Evolutionary conservation across 495 filamentous ascomycete species (phyloP).

Genomic region (Elasticomyces elasticus): DNA sequence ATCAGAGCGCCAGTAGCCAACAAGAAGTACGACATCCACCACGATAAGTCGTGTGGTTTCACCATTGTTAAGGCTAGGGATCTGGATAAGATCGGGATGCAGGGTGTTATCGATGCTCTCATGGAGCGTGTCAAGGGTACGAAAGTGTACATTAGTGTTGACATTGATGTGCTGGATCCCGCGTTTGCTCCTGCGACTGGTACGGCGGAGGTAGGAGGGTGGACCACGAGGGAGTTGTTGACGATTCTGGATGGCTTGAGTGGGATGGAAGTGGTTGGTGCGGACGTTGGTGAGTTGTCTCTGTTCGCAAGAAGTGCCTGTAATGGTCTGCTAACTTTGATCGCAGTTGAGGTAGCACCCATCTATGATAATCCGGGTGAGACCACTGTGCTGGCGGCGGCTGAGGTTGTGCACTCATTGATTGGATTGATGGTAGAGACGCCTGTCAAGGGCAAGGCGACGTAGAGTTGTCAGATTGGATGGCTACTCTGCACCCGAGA

Average conservation of each 20-base stretch:
- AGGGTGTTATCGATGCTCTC: conserved; percentile 28
- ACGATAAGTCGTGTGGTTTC: conserved; percentile 43
- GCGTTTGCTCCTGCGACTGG: conserved; percentile 36
- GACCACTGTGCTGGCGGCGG: conserved; percentile 40
- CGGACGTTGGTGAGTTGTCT: conserved; percentile 30
- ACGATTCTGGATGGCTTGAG: conserved; percentile 33
- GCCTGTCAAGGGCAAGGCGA: conserved; percentile 26
- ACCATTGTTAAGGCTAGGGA: conserved; percentile 33
- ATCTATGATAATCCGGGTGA: conserved; percentile 42
- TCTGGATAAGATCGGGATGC: conserved; percentile 29
- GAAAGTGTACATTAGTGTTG: conserved; percentile 34
- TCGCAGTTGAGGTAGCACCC: conserved; percentile 40
- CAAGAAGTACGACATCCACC: conserved; percentile 37
- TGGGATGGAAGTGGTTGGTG: conserved; percentile 32
- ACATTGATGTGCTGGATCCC: conserved; percentile 37
- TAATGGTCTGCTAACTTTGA: not conserved
- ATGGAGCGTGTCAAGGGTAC: conserved; percentile 26
- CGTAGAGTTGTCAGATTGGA: not conserved
- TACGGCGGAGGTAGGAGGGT: conserved; percentile 34
- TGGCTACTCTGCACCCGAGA: not conserved
- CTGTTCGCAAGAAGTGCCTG: not conserved
- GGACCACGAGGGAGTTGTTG: conserved; percentile 34
- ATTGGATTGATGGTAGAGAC: conserved; percentile 35
- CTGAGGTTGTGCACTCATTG: conserved; percentile 36
- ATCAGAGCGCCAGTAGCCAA: conserved; percentile 39